Conservation (phyloP, 441 rosid species). For the Jatropha podagrica region DNA sequence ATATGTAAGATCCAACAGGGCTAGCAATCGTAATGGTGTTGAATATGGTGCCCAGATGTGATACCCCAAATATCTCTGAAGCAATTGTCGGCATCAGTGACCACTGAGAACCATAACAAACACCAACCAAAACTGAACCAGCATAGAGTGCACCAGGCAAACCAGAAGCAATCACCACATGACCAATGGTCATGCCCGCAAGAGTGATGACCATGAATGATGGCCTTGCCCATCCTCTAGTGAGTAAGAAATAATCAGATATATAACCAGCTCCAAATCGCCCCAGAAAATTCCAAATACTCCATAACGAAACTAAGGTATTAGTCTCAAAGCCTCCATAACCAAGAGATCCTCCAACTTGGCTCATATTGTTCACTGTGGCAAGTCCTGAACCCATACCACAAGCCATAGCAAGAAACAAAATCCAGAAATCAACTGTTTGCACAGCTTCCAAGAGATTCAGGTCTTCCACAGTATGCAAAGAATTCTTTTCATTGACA, state of each 20-base stretch:
- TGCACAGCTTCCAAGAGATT: conserved; percentile 56
- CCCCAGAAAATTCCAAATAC: conserved; percentile 77
- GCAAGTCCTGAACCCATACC: conserved; percentile 88
- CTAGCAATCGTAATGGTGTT: conserved; percentile 63
- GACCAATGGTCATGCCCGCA: conserved; percentile 48
- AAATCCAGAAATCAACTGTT: conserved; percentile 57
- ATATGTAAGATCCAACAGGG: conserved; percentile 75
- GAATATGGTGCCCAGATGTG: conserved; percentile 75
- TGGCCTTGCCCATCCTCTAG: conserved; percentile 55
- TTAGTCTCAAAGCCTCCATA: conserved; percentile 50
- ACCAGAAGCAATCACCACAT: conserved; percentile 54
- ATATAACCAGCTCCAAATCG: conserved; percentile 60
- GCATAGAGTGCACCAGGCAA: conserved; percentile 48
- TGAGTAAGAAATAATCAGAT: conserved; percentile 51
- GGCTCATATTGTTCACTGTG: conserved; percentile 43
- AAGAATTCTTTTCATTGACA: conserved; percentile 13
- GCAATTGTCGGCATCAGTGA: conserved; percentile 74
- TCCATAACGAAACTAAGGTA: conserved; percentile 54
- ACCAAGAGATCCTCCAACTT: conserved; percentile 76
- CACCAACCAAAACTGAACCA: conserved; percentile 62
- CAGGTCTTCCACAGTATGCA: conserved; percentile 21
- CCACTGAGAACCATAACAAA: conserved; percentile 83
- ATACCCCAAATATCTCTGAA: conserved; percentile 63
- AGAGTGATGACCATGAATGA: conserved; percentile 55
- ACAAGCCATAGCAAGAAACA: conserved; percentile 66